These are phyloP conservation scores for Zoysia japonica DNA, from an alignment of 176 grass and related monocot species.

Conservation along the genomic window DNA sequence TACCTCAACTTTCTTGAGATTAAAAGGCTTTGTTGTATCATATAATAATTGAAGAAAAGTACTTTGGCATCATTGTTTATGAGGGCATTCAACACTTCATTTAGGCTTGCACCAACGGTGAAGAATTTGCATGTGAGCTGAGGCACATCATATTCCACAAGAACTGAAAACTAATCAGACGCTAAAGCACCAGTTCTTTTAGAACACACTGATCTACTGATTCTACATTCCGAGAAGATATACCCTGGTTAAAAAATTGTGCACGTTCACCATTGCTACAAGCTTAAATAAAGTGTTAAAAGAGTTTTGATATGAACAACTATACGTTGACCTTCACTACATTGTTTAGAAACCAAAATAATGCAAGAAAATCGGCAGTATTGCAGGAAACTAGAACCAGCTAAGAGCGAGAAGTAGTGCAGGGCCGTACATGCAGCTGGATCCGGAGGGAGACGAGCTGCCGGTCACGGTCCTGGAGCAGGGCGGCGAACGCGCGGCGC, in stretches of 20 bases:
- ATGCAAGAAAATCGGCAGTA: neutral
- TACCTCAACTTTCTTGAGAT: no score
- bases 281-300: no score
- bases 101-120: slow-evolving; percentile 13
- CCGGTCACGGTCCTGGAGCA: slow-evolving; percentile 63
- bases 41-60: no score
- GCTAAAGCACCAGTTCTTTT: neutral
- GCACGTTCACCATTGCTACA: neutral
- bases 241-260: neutral
- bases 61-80: neutral
- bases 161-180: neutral
- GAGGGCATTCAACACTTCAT: neutral
- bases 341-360: slow-evolving; percentile 10
- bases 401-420: neutral
- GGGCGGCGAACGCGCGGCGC: slow-evolving; percentile 45
- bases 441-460: slow-evolving; percentile 63
- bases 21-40: no score
- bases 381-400: neutral
- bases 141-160: slow-evolving; percentile 1
- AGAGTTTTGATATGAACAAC: no score
- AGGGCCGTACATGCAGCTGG: slow-evolving; percentile 58
- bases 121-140: neutral
- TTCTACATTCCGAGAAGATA: neutral
- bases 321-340: neutral
- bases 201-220: neutral